Evolutionary conservation across 306 rosid species (phyloP).

Genomic region (Astragalus membranaceus): DNA sequence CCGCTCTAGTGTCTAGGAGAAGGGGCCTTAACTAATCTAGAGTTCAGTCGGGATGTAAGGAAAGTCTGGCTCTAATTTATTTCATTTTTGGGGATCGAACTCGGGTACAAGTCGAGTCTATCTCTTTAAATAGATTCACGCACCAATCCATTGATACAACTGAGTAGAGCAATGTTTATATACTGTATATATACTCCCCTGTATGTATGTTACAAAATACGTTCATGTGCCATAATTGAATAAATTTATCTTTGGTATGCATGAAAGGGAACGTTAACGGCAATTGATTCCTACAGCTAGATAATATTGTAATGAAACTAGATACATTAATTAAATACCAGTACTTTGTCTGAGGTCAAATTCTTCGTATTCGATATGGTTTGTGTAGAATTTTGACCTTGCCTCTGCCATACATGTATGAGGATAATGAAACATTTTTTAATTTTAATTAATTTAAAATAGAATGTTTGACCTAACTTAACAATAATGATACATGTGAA

Average conservation of each 20-base stretch:
- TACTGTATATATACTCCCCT: too few species aligned
- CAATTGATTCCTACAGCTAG: background rate
- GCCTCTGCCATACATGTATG: background rate
- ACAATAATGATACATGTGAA: constrained; percentile 21
- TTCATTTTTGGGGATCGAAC: too few species aligned
- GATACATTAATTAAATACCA: background rate
- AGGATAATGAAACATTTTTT: background rate
- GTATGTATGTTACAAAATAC: background rate
- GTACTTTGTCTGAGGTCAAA: background rate
- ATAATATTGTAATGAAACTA: background rate
- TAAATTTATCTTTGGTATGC: background rate
- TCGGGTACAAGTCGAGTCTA: too few species aligned
- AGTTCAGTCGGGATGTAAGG: too few species aligned
- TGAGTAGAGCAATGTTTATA: too few species aligned
- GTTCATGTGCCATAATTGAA: background rate
- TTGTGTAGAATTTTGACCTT: background rate
- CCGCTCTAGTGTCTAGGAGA: too few species aligned
- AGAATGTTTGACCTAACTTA: constrained; percentile 26
- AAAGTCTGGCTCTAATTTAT: too few species aligned
- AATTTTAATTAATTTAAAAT: background rate
- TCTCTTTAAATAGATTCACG: too few species aligned
- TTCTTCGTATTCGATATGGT: background rate
- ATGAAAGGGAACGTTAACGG: background rate
- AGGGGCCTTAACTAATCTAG: too few species aligned
- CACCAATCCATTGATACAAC: background rate